A percentile compares a stretch with the other conserved stretches of the same genome.
phyloP scores from a whole-genome alignment of 2,329 filamentous ascomycete species.

The Pyricularia pennisetigena region DNA sequence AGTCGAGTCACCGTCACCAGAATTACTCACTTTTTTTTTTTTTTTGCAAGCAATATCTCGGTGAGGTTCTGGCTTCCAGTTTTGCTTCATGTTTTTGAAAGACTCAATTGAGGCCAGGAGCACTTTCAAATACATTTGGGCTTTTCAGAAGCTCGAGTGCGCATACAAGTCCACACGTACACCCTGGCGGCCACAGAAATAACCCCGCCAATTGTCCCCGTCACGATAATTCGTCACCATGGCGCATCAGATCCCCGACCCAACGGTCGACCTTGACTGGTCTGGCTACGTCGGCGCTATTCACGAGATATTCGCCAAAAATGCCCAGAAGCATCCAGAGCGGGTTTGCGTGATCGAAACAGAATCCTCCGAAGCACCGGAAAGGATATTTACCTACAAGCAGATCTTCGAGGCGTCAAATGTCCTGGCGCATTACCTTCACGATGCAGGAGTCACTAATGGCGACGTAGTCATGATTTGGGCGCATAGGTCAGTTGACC shows the following conservation, averaged over 20 bases:
- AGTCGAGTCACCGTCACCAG: background rate
- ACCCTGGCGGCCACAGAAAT: background rate
- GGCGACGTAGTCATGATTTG: slow-evolving; percentile 94
- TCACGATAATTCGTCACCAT: slow-evolving; percentile 6
- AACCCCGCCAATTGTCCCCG: background rate
- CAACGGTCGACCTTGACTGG: slow-evolving; percentile 59
- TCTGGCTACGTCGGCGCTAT: slow-evolving; percentile 49
- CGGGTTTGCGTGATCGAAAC: slow-evolving; percentile 40
- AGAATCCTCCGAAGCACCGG: slow-evolving; percentile 33
- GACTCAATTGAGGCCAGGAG: background rate
- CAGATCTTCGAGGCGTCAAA: slow-evolving; percentile 85
- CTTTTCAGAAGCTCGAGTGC: background rate
- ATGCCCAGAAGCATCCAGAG: slow-evolving; percentile 60
- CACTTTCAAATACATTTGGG: background rate
- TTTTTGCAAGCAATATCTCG: background rate
- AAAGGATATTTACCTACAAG: slow-evolving; percentile 67
- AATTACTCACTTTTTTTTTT: background rate
- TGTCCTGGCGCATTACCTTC: slow-evolving; percentile 67
- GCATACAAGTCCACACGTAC: background rate
- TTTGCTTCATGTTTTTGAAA: background rate
- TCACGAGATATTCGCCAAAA: slow-evolving; percentile 57
- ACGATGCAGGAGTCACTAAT: slow-evolving; percentile 59
- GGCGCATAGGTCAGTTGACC: slow-evolving; percentile 66
- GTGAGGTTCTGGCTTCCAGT: background rate
- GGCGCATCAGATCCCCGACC: slow-evolving; percentile 43